phyloP scores from a whole-genome alignment of 495 filamentous ascomycete genomes.

The Daldinia loculata region DNA sequence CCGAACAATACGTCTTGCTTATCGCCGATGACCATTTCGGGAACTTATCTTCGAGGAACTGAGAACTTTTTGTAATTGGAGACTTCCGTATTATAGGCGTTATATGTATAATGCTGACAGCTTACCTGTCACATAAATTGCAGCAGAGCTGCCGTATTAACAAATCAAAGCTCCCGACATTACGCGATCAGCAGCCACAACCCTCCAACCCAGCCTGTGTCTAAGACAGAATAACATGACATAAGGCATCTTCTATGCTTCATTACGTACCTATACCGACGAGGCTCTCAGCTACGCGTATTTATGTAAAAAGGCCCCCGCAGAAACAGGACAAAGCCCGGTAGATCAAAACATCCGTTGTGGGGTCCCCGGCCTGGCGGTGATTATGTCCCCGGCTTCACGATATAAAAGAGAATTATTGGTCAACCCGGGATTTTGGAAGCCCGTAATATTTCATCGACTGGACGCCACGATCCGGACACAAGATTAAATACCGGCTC shows the following conservation, averaged over 20 bases:
- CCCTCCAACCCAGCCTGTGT: background rate
- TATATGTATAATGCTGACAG: slow-evolving; percentile 1
- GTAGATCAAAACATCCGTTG: background rate
- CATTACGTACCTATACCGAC: background rate
- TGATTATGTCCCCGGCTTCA: background rate
- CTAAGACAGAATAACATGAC: background rate
- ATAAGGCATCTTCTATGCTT: background rate
- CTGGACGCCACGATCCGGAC: background rate
- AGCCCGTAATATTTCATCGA: background rate
- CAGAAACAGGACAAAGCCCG: background rate
- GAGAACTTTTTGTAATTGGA: background rate
- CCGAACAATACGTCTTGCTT: background rate
- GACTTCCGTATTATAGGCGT: background rate
- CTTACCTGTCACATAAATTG: background rate
- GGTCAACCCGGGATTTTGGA: background rate
- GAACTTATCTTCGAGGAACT: background rate
- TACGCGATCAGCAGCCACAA: background rate
- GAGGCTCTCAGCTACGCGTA: background rate
- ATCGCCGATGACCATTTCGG: background rate
- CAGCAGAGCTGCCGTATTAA: background rate
- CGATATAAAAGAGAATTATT: background rate
- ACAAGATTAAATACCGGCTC: background rate
- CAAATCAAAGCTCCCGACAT: background rate
- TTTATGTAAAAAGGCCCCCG: background rate
- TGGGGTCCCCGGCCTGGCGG: slow-evolving; percentile 1